phyloP scores from a whole-genome alignment of 495 filamentous ascomycete species.

The Penicillium angulare region DNA sequence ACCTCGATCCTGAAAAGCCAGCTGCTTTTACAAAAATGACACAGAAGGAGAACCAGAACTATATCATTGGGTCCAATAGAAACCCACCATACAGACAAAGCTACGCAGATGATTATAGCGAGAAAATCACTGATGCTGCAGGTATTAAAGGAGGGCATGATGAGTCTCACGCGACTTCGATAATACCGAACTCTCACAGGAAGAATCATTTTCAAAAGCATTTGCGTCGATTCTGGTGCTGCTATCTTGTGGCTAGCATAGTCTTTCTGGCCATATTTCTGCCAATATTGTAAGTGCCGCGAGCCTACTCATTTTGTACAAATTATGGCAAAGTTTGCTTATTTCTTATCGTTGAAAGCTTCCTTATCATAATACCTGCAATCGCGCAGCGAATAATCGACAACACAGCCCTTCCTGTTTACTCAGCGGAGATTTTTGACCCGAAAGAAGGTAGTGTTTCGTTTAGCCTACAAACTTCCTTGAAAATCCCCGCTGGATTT shows the following conservation, averaged over 20 bases:
- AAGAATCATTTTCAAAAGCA: constrained; percentile 15
- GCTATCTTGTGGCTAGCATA: constrained; percentile 35
- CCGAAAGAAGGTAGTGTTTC: constrained; percentile 32
- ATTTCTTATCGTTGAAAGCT: constrained; percentile 5
- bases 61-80: background rate
- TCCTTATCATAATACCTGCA: constrained; percentile 35
- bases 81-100: no score
- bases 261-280: constrained; percentile 44
- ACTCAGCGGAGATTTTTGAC: constrained; percentile 31
- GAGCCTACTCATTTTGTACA: no score
- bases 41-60: background rate
- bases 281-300: constrained; percentile 42
- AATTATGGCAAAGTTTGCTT: no score
- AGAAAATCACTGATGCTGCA: background rate
- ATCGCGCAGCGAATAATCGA: constrained; percentile 44
- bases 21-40: background rate
- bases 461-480: constrained; percentile 33
- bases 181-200: no score
- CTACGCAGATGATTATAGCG: no score
- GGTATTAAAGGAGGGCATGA: no score
- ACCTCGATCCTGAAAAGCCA: background rate
- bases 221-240: constrained; percentile 42
- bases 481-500: constrained; percentile 33
- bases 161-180: no score
- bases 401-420: constrained; percentile 37